Base-by-base conservation (phyloP, 2,329 filamentous ascomycete species). In the Metarhizium rileyi region DNA sequence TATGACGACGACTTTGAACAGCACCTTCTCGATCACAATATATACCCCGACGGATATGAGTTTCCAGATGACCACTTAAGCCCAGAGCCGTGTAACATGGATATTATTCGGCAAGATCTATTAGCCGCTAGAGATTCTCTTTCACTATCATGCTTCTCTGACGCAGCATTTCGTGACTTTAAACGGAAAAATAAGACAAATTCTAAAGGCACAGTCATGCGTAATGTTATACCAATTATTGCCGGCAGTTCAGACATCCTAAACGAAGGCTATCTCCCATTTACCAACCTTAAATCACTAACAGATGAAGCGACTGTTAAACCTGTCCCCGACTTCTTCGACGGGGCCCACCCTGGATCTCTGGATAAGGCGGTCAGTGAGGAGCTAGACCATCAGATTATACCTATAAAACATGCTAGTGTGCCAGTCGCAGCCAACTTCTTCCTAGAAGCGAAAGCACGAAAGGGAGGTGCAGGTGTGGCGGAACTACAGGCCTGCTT, bases 361-460 rank as follows among this genome's bases (percentile, higher is more conserved):
- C 7, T 30, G 28, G 28, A 30, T 12, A 30, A 30, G 28, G 7
- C 7, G 12, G 28, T 30, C 7, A 30, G 28, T 7, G 28, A 30
- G 12, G 28, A 30, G 7, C 28, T 30, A 30, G 28, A 30, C 28
- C 7, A 12, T 7, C 7, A 7, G 12, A 30, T 30, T 12, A 30
- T 30, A 30, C 28, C 28, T 7, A 30, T 12, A 30, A 30, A 30
- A 12, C 28, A 30, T 12, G 28, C 28, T 7, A 30, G 12, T 30
- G 28, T 30, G 7, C 28, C 28, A 6, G 12, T 30, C 12, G 28
- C 12, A 6, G 28, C 28, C 28, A 30, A 72, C 56, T 68, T 72
- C 51, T 72, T 73, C 33, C 22, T 72, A 1, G 66, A 66, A 43
- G 63, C 56, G 0, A 72, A 72, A 52, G 65, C 63, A 1, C 66